Evolutionary conservation across 441 rosid species (phyloP).

Genomic region (Bruguiera hainesii): DNA sequence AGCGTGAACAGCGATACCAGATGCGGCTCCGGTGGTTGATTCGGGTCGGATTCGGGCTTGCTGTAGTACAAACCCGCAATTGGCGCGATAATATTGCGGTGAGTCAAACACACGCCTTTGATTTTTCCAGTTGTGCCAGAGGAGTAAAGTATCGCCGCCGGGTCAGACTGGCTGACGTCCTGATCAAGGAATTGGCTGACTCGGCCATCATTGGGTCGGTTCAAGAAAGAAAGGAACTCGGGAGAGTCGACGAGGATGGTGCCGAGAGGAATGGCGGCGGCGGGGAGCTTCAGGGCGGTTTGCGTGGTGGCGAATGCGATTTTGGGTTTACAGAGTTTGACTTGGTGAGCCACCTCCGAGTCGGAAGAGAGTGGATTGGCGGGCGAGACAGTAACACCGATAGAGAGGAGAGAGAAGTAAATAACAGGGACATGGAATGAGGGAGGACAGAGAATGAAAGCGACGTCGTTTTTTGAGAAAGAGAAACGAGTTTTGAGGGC

Average conservation of each 20-base stretch:
- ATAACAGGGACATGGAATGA: slow-evolving; percentile 62
- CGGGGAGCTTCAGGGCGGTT: slow-evolving; percentile 38
- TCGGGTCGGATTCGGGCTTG: not conserved
- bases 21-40: slow-evolving; percentile 29
- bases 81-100: slow-evolving; percentile 64
- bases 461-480: slow-evolving; percentile 52
- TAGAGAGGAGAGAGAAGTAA: slow-evolving; percentile 66
- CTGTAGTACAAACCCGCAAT: slow-evolving; percentile 37
- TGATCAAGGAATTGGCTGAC: not conserved
- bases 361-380: slow-evolving; percentile 69
- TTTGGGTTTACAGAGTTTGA: slow-evolving; percentile 53
- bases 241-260: slow-evolving; percentile 70
- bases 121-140: slow-evolving; percentile 84
- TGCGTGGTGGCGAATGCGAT: slow-evolving; percentile 71
- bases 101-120: slow-evolving; percentile 66
- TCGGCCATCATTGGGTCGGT: slow-evolving; percentile 16
- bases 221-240: slow-evolving; percentile 50
- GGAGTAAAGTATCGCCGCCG: slow-evolving; percentile 75
- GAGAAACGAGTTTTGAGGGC: slow-evolving; percentile 36
- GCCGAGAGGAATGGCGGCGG: slow-evolving; percentile 40
- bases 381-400: slow-evolving; percentile 70
- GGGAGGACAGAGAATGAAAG: slow-evolving; percentile 60
- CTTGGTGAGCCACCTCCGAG: slow-evolving; percentile 57
- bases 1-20: slow-evolving; percentile 50
- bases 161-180: slow-evolving; percentile 48